Conservation (phyloP, 495 filamentous ascomycete genomes). For the Cercophora sp. region DNA sequence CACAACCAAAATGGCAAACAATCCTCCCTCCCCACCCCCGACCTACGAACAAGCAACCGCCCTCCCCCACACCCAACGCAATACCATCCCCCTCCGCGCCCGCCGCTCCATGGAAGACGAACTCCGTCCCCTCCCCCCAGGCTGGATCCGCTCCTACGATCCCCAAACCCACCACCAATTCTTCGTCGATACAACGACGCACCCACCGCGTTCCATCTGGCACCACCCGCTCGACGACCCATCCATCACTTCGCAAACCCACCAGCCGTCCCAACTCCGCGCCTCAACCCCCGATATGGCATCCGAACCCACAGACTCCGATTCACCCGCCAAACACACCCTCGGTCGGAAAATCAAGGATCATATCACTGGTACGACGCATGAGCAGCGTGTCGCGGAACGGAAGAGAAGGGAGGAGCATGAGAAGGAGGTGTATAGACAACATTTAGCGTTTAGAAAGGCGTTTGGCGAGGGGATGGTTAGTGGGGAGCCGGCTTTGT, state of each 20-base stretch:
- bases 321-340: background rate
- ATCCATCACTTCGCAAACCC: conserved; percentile 10
- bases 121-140: conserved; percentile 22
- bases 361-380: conserved; percentile 24
- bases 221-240: conserved; percentile 30
- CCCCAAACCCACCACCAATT: conserved; percentile 28
- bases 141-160: conserved; percentile 30
- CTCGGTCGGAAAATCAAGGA: conserved; percentile 25
- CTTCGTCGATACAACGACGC: conserved; percentile 29
- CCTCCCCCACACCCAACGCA: conserved; percentile 6
- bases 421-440: conserved; percentile 23
- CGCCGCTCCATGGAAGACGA: conserved; percentile 33
- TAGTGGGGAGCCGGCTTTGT: conserved; percentile 13
- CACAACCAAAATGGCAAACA: conserved; percentile 10
- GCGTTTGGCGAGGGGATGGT: conserved; percentile 21
- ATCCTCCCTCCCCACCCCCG: conserved; percentile 10
- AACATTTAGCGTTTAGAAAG: conserved; percentile 21
- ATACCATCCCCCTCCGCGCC: conserved; percentile 24
- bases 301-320: conserved; percentile 18
- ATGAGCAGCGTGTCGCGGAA: conserved; percentile 17
- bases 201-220: conserved; percentile 28
- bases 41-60: conserved; percentile 19
- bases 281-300: conserved; percentile 6
- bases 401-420: conserved; percentile 8
- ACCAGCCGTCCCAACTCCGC: background rate